Conservation (phyloP, 352 stramenopile species). For the Phytopythium kandeliae region DNA sequence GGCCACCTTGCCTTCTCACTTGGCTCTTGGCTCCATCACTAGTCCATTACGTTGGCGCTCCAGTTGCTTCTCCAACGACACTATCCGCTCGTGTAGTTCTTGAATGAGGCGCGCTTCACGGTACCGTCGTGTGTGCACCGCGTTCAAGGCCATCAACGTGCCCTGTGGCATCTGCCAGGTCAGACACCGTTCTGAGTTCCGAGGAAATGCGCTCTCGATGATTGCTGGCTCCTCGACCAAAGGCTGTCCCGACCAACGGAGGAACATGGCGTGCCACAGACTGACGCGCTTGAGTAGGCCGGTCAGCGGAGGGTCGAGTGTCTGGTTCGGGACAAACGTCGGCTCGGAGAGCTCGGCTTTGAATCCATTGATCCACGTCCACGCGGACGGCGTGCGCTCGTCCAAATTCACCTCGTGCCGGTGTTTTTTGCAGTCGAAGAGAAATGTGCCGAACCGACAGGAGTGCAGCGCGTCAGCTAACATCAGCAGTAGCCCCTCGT, state of each 20-base stretch:
- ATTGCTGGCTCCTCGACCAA: conserved; percentile 38
- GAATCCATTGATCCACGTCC: conserved; percentile 83
- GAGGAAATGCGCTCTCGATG: conserved; percentile 42
- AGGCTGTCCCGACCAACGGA: conserved; percentile 66
- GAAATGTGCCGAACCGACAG: conserved; percentile 97
- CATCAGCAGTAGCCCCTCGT: conserved; percentile 88
- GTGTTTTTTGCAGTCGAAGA: conserved; percentile 94
- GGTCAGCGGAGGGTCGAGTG: conserved; percentile 47
- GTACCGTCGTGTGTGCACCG: conserved; percentile 29
- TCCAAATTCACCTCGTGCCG: conserved; percentile 49
- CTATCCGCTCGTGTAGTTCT: conserved; percentile 30
- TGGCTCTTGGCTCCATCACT: neutral
- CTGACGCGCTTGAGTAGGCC: conserved; percentile 57
- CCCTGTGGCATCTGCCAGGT: conserved; percentile 67
- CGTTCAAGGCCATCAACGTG: conserved; percentile 44
- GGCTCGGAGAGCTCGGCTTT: conserved; percentile 51
- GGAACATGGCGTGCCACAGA: conserved; percentile 69
- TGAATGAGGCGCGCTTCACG: conserved; percentile 37
- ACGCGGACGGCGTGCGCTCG: conserved; percentile 63
- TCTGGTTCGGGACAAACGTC: conserved; percentile 37
- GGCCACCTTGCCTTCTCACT: neutral
- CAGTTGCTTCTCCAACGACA: conserved; percentile 20
- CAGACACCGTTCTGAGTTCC: conserved; percentile 43
- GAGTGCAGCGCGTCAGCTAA: conserved; percentile 95
- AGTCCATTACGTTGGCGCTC: neutral